phyloP scores from a whole-genome alignment of 441 rosid species.

The Viola pubescens region DNA sequence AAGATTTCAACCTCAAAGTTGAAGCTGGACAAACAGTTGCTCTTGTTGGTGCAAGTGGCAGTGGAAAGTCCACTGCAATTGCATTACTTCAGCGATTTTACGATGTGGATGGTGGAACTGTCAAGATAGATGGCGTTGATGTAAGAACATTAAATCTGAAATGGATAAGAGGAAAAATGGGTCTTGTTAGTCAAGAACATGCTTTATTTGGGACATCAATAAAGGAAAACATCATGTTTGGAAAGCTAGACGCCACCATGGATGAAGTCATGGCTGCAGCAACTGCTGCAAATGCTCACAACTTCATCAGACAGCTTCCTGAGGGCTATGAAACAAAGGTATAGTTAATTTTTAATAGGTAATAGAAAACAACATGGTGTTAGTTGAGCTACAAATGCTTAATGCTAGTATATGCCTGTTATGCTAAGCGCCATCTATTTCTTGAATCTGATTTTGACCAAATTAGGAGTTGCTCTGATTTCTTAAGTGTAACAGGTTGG shows the following conservation, averaged over 20 bases:
- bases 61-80: conserved; percentile 82
- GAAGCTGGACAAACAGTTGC: conserved; percentile 75
- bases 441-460: no score
- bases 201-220: conserved; percentile 78
- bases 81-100: conserved; percentile 70
- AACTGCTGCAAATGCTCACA: conserved; percentile 77
- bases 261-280: conserved; percentile 69
- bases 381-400: no score
- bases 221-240: conserved; percentile 70
- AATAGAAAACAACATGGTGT: no score
- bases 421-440: no score
- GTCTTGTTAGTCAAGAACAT: conserved; percentile 87
- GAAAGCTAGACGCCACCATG: conserved; percentile 73
- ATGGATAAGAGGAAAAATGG: conserved; percentile 75
- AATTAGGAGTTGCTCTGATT: no score
- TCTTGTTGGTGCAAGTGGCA: conserved; percentile 83
- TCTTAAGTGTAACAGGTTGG: conserved; percentile 46
- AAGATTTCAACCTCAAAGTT: conserved; percentile 48
- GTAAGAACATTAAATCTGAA: conserved; percentile 53
- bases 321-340: conserved; percentile 83
- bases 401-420: no score
- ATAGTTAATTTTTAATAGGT: not conserved
- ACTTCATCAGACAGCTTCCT: conserved; percentile 69
- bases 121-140: conserved; percentile 62
- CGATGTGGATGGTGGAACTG: conserved; percentile 47